Percentiles rank a stretch among this genome's conserved stretches.
phyloP scores from a whole-genome alignment of 768 basidiomycete genomes.

The Pseudohyphozyma bogoriensis region DNA sequence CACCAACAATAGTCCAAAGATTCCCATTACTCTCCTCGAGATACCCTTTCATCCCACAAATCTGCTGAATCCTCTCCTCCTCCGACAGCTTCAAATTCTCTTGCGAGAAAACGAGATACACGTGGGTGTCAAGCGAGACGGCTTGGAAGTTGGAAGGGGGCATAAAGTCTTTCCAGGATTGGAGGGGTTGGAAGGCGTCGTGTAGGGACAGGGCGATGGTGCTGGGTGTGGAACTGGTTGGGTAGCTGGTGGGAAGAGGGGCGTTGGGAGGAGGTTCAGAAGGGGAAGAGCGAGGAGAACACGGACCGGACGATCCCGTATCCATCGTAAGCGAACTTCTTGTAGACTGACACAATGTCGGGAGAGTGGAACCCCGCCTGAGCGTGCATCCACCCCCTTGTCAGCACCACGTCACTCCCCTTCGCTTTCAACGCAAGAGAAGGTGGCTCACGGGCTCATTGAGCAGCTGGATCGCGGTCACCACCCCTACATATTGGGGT shows the following conservation, averaged over 20 bases:
- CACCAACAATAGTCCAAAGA: too few relatives aligned
- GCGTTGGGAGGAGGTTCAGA: slow-evolving; percentile 12
- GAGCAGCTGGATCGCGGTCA: neutral
- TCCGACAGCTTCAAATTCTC: slow-evolving; percentile 26
- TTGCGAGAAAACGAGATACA: slow-evolving; percentile 18
- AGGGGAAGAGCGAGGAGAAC: neutral
- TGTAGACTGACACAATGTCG: neutral
- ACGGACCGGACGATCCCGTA: slow-evolving; percentile 9
- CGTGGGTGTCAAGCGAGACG: slow-evolving; percentile 37
- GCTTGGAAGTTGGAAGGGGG: slow-evolving; percentile 33
- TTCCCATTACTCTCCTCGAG: too few relatives aligned
- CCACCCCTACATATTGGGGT: neutral
- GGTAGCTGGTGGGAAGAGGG: too few relatives aligned
- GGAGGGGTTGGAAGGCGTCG: slow-evolving; percentile 37
- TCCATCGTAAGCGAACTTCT: slow-evolving; percentile 8
- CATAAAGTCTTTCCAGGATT: slow-evolving; percentile 33
- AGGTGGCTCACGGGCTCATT: neutral
- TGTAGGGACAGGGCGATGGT: slow-evolving; percentile 25
- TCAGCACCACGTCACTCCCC: too few relatives aligned
- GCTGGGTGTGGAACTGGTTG: neutral
- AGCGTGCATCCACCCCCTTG: too few relatives aligned
- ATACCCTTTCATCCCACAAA: too few relatives aligned
- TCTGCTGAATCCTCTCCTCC: too few relatives aligned
- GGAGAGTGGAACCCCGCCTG: neutral
- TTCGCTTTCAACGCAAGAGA: too few relatives aligned